Percentiles rank a stretch among this genome's conserved stretches.
Conservation (phyloP, 2,329 filamentous ascomycete species). For the Phialophora expanda region DNA sequence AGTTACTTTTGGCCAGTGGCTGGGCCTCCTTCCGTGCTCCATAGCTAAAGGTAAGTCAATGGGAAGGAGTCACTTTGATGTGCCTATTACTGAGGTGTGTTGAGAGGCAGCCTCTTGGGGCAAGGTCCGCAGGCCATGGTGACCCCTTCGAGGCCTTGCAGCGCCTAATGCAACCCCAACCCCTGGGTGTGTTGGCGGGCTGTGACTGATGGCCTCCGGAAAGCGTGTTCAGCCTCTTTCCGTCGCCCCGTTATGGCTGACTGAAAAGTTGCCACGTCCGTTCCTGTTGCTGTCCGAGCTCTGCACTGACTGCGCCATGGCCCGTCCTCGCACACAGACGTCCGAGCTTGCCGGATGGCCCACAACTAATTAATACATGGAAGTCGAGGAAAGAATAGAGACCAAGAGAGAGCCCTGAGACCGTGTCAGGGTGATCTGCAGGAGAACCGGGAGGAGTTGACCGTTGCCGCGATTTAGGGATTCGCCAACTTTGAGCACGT, state of each 20-base stretch:
- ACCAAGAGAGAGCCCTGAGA: not conserved
- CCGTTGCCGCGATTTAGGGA: not conserved
- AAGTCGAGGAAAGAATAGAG: not conserved
- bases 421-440: not conserved
- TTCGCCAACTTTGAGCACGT: not conserved
- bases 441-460: not conserved
- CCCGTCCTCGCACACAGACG: too few relatives aligned
- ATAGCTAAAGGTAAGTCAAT: not conserved
- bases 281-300: not conserved
- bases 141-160: conserved; percentile 2
- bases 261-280: not conserved
- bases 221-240: not conserved
- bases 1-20: not conserved
- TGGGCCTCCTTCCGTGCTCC: not conserved
- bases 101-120: not conserved
- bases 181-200: not conserved
- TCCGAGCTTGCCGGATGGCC: not conserved
- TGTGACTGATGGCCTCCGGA: not conserved
- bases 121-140: not conserved
- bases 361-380: not conserved
- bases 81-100: not conserved
- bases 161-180: conserved; percentile 3
- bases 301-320: not conserved
- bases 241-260: not conserved
- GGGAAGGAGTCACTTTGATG: not conserved